These are phyloP conservation scores for Penicillium glabrum DNA, from an alignment of 2,329 filamentous ascomycete genomes.

Conservation along the genomic window DNA sequence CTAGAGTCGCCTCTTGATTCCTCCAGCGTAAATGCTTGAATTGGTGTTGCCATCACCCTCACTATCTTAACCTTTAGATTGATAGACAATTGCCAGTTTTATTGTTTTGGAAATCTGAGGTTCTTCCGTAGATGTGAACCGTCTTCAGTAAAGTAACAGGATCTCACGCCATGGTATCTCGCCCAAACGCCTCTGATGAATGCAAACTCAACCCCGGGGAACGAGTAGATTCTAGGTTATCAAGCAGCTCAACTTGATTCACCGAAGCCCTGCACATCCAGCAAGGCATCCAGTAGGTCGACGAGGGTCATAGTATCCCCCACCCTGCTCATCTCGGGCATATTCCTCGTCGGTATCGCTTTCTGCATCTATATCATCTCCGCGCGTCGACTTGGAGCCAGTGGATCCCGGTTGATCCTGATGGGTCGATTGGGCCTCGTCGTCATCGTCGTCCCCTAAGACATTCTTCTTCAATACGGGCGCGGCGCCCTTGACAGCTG, in stretches of 20 bases:
- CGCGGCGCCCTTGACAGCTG: conserved; percentile 47
- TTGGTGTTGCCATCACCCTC: neutral
- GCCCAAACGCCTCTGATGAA: neutral
- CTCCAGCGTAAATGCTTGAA: conserved; percentile 17
- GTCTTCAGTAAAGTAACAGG: neutral
- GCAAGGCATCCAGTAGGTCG: conserved; percentile 52
- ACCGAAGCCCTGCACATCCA: conserved; percentile 33
- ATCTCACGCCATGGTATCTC: neutral
- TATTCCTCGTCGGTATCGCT: conserved; percentile 72
- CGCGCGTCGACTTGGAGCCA: conserved; percentile 2
- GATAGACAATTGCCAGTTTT: conserved; percentile 16
- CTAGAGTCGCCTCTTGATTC: conserved; percentile 12
- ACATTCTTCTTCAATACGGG: conserved; percentile 39
- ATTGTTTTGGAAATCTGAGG: neutral
- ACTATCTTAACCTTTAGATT: conserved; percentile 9
- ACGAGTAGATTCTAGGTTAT: neutral
- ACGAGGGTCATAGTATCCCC: conserved; percentile 54
- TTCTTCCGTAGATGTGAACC: neutral
- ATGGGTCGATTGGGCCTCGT: conserved; percentile 31
- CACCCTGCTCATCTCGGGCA: conserved; percentile 33
- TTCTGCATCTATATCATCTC: conserved; percentile 53
- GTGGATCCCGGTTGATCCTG: conserved; percentile 5
- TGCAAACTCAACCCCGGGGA: neutral
- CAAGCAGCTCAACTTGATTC: conserved; percentile 12
- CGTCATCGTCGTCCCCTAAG: conserved; percentile 43